These are phyloP conservation scores for Lasiodiplodia sp. DNA, from an alignment of 2,329 filamentous ascomycete genomes.

Conservation along the genomic window DNA sequence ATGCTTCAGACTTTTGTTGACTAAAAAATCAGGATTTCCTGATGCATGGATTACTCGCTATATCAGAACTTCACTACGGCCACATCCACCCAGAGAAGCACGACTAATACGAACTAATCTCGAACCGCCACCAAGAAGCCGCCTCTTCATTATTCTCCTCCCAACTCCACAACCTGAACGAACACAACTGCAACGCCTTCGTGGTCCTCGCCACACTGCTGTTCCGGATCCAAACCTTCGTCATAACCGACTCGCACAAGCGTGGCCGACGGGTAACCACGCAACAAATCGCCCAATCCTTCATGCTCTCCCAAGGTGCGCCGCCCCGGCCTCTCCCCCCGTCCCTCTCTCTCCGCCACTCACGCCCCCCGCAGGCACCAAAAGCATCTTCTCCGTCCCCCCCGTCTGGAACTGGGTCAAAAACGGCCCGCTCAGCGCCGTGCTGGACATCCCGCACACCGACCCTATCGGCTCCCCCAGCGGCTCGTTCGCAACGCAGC, in stretches of 20 bases:
- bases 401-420: background rate
- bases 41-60: background rate
- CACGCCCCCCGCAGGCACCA: background rate
- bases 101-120: background rate
- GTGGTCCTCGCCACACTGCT: background rate
- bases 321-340: too few species aligned
- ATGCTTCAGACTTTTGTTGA: background rate
- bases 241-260: background rate
- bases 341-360: too few species aligned
- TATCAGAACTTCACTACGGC: background rate
- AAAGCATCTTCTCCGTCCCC: background rate
- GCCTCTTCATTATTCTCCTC: background rate
- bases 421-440: background rate
- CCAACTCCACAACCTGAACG: background rate
- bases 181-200: background rate
- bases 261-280: background rate
- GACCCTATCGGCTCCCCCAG: background rate
- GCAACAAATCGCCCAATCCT: background rate
- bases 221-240: background rate
- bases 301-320: background rate
- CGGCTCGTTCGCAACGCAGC: background rate
- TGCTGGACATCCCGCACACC: background rate
- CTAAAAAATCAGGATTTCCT: background rate
- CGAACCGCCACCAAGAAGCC: background rate
- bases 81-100: background rate